These are phyloP conservation scores for Ustilago lituana DNA, from an alignment of 1,284 basidiomycete genomes.

Conservation along the genomic window DNA sequence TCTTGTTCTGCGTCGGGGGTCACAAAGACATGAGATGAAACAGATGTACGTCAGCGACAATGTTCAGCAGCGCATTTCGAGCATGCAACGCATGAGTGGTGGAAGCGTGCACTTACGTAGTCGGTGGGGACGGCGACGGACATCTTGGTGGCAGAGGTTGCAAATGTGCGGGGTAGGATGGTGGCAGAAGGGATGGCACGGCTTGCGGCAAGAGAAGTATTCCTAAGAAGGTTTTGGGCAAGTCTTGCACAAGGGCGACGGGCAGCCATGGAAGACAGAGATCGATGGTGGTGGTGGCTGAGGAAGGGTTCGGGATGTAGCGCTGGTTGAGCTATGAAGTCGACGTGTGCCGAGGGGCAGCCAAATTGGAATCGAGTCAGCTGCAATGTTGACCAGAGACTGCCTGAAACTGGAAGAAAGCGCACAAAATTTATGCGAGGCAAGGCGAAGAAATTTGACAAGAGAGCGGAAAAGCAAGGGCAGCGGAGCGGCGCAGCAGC, in stretches of 20 bases:
- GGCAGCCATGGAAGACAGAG: slow-evolving; percentile 45
- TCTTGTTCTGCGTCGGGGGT: slow-evolving; percentile 81
- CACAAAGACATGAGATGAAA: not conserved
- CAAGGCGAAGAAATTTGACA: slow-evolving; percentile 33
- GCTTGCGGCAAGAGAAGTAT: slow-evolving; percentile 14
- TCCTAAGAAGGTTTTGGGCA: slow-evolving; percentile 42
- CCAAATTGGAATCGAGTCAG: slow-evolving; percentile 26
- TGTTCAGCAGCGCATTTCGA: not conserved
- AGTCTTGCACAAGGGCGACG: slow-evolving; percentile 46
- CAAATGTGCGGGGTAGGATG: slow-evolving; percentile 30
- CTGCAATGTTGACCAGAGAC: slow-evolving; percentile 2
- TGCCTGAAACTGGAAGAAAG: slow-evolving; percentile 4
- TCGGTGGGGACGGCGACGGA: slow-evolving; percentile 63
- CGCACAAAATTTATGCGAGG: slow-evolving; percentile 1
- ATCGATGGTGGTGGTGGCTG: slow-evolving; percentile 24
- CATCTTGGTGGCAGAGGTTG: slow-evolving; percentile 50
- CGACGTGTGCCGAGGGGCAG: not conserved
- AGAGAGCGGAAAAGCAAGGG: not conserved
- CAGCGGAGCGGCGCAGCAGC: not conserved
- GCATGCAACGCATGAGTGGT: too few relatives aligned
- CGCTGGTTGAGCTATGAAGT: too few relatives aligned
- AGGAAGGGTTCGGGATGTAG: not conserved
- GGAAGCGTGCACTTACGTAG: slow-evolving; percentile 53
- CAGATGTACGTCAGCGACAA: slow-evolving; percentile 3
- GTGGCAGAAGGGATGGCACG: slow-evolving; percentile 20